Conservation (phyloP, 768 basidiomycete species). For the Calocera cornea region DNA sequence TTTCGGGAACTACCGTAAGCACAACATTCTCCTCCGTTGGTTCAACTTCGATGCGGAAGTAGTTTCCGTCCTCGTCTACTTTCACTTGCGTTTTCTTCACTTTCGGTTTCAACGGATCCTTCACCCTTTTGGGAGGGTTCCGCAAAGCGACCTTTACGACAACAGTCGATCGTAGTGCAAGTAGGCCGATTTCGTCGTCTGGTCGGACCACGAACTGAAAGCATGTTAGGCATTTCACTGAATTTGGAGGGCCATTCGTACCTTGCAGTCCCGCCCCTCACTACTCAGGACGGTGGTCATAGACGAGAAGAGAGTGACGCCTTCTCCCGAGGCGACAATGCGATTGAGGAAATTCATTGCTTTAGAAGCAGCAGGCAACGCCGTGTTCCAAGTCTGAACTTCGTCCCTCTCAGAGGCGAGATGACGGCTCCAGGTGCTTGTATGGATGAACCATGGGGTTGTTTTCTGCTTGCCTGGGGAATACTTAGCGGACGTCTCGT, state of each 20-base stretch:
- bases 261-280: not conserved
- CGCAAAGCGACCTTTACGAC: not conserved
- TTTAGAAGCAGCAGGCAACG: not conserved
- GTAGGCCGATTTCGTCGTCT: not conserved
- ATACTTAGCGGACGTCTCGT: too few relatives aligned
- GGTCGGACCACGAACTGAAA: not conserved
- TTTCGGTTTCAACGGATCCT: not conserved
- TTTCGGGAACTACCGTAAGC: too few relatives aligned
- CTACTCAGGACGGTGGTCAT: not conserved
- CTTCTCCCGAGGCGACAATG: not conserved
- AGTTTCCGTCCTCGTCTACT: not conserved
- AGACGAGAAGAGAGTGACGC: not conserved
- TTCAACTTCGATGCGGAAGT: too few relatives aligned
- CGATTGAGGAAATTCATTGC: not conserved
- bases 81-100: not conserved
- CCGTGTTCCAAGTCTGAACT: not conserved
- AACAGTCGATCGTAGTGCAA: not conserved
- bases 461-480: not conserved
- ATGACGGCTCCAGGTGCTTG: not conserved
- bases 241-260: not conserved
- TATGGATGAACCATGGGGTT: not conserved
- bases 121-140: not conserved
- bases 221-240: not conserved
- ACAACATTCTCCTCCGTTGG: too few relatives aligned
- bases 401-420: not conserved